Evolutionary conservation across 495 filamentous ascomycete species (phyloP).

Genomic region (Cercophora sp.): DNA sequence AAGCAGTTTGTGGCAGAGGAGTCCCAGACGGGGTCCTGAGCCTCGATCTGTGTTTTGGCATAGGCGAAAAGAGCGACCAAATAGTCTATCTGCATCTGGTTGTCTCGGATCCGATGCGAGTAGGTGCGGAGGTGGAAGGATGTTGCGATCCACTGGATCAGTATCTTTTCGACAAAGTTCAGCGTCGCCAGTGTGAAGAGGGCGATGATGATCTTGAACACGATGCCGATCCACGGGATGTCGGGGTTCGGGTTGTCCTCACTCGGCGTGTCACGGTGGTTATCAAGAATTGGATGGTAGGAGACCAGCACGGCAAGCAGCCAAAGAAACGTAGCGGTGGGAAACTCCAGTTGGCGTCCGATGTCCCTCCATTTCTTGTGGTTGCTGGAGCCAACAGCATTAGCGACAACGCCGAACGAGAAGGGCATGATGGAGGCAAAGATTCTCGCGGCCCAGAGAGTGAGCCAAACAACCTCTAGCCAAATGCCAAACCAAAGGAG

Average conservation of each 20-base stretch:
- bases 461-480: slow-evolving; percentile 91
- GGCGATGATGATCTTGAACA: slow-evolving; percentile 84
- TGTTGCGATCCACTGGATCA: slow-evolving; percentile 92
- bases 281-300: slow-evolving; percentile 66
- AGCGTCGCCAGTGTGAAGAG: slow-evolving; percentile 74
- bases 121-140: slow-evolving; percentile 92
- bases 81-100: slow-evolving; percentile 61
- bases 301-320: slow-evolving; percentile 75
- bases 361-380: slow-evolving; percentile 93
- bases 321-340: slow-evolving; percentile 88
- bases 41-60: slow-evolving; percentile 68
- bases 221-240: slow-evolving; percentile 65
- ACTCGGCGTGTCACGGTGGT: slow-evolving; percentile 56
- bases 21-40: slow-evolving; percentile 62
- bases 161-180: slow-evolving; percentile 88
- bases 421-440: slow-evolving; percentile 70
- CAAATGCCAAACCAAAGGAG: slow-evolving; percentile 92
- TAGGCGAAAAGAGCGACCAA: slow-evolving; percentile 67
- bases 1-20: slow-evolving; percentile 20
- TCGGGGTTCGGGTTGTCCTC: slow-evolving; percentile 47
- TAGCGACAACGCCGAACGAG: slow-evolving; percentile 60
- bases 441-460: slow-evolving; percentile 80
- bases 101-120: slow-evolving; percentile 84
- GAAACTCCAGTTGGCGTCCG: slow-evolving; percentile 80
- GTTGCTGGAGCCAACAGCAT: slow-evolving; percentile 75